These are phyloP conservation scores for Oldenlandia corymbosa DNA, from an alignment of 257 asterid genomes.

Conservation along the genomic window DNA sequence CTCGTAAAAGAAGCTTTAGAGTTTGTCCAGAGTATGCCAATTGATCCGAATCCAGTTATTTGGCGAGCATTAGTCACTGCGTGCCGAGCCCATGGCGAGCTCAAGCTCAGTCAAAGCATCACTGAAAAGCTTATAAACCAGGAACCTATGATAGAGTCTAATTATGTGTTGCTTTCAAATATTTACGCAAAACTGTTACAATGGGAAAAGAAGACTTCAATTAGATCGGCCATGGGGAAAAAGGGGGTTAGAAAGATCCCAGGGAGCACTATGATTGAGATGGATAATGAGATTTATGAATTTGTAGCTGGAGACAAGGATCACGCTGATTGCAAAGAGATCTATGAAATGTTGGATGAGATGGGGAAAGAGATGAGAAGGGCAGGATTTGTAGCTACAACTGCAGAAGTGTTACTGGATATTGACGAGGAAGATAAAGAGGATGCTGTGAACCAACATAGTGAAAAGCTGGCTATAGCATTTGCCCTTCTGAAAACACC, in stretches of 20 bases:
- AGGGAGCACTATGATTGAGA: constrained; percentile 77
- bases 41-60: constrained; percentile 61
- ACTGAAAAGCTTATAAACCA: constrained; percentile 35
- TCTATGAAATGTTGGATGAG: constrained; percentile 51
- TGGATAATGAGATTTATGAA: constrained; percentile 40
- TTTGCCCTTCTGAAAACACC: constrained; percentile 51
- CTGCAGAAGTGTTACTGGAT: constrained; percentile 46
- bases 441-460: constrained; percentile 44
- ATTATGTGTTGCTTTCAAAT: constrained; percentile 58
- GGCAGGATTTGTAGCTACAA: constrained; percentile 40
- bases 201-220: constrained; percentile 58
- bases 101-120: constrained; percentile 48
- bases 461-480: constrained; percentile 58
- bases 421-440: constrained; percentile 63
- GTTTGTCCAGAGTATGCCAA: constrained; percentile 53
- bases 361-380: constrained; percentile 40
- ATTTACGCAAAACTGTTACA: constrained; percentile 52
- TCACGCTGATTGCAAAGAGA: constrained; percentile 27
- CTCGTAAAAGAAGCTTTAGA: constrained; percentile 51
- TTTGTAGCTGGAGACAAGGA: constrained; percentile 57
- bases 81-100: constrained; percentile 48
- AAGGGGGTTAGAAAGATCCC: constrained; percentile 66
- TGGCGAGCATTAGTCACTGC: constrained; percentile 54
- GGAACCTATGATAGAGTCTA: constrained; percentile 59
- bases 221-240: constrained; percentile 59